Percentiles rank a stretch among this genome's conserved stretches.
Conservation (phyloP, 176 grass and related monocot species). For the Oryza meyeriana region DNA sequence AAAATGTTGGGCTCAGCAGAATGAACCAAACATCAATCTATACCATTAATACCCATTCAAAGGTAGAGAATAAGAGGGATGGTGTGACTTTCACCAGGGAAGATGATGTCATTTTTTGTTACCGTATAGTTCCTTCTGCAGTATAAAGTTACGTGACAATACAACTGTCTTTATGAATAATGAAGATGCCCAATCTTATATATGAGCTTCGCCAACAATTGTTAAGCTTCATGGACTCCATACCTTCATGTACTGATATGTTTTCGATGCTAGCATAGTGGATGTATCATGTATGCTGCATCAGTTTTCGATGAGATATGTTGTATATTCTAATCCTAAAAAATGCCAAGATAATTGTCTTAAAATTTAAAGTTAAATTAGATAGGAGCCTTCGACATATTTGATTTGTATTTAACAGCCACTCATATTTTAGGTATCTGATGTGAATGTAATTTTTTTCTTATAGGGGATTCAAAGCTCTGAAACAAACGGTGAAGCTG, state of each 20-base stretch:
- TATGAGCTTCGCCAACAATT: neutral
- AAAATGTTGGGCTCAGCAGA: neutral
- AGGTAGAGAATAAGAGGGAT: neutral
- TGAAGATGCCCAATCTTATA: neutral
- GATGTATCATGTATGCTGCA: neutral
- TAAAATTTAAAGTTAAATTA: neutral
- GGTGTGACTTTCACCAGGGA: neutral
- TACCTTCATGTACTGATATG: neutral
- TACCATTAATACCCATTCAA: neutral
- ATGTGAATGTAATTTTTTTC: slow-evolving; percentile 8
- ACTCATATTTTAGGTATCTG: slow-evolving; percentile 1
- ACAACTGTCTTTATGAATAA: neutral
- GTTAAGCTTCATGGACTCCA: neutral
- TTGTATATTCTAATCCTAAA: neutral
- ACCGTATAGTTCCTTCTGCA: slow-evolving; percentile 1
- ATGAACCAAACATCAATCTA: neutral
- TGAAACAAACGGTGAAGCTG: slow-evolving; percentile 99
- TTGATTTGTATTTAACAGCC: neutral
- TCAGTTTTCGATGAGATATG: neutral
- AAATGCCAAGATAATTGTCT: neutral
- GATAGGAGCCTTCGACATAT: neutral
- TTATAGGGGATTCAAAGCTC: slow-evolving; percentile 92
- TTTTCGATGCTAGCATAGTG: neutral
- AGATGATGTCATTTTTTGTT: neutral
- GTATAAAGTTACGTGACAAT: neutral